Conservation (phyloP, 495 filamentous ascomycete genomes). For the Penicillium tannophilum region DNA sequence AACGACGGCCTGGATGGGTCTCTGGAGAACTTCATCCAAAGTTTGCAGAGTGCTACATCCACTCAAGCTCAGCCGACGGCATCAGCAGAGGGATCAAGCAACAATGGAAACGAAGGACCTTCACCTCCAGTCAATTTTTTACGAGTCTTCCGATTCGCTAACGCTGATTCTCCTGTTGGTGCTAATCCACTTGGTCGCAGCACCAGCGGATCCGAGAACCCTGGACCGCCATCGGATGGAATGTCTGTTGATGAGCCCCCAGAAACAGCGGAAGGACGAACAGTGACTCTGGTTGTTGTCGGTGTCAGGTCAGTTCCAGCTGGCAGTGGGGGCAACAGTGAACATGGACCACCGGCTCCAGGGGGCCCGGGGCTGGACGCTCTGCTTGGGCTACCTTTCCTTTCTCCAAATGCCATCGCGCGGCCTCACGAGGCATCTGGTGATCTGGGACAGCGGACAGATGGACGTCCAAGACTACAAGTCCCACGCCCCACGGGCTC, state of each 20-base stretch:
- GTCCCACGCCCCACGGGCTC: conserved; percentile 53
- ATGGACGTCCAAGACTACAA: conserved; percentile 51
- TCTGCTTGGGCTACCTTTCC: conserved; percentile 57
- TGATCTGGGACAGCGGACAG: conserved; percentile 36
- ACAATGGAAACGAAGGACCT: conserved; percentile 33
- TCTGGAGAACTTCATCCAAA: conserved; percentile 58
- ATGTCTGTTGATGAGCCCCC: conserved; percentile 47
- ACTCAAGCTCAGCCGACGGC: conserved; percentile 43
- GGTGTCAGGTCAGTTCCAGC: conserved; percentile 71
- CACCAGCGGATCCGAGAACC: conserved; percentile 20
- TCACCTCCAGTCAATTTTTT: conserved; percentile 59
- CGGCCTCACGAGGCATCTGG: conserved; percentile 39
- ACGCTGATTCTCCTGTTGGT: conserved; percentile 39
- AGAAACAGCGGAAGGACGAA: conserved; percentile 59
- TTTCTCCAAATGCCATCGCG: conserved; percentile 56
- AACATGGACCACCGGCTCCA: conserved; percentile 45
- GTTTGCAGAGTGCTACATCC: conserved; percentile 55
- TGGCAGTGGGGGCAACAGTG: conserved; percentile 45
- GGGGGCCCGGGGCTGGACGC: conserved; percentile 48
- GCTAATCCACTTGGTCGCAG: conserved; percentile 23
- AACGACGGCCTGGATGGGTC: conserved; percentile 59
- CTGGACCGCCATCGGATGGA: conserved; percentile 22
- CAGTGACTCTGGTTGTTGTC: conserved; percentile 70
- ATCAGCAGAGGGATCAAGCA: conserved; percentile 32
- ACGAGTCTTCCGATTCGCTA: conserved; percentile 63